phyloP scores from a whole-genome alignment of 257 asterid species.

The Solanum pimpinellifolium region DNA sequence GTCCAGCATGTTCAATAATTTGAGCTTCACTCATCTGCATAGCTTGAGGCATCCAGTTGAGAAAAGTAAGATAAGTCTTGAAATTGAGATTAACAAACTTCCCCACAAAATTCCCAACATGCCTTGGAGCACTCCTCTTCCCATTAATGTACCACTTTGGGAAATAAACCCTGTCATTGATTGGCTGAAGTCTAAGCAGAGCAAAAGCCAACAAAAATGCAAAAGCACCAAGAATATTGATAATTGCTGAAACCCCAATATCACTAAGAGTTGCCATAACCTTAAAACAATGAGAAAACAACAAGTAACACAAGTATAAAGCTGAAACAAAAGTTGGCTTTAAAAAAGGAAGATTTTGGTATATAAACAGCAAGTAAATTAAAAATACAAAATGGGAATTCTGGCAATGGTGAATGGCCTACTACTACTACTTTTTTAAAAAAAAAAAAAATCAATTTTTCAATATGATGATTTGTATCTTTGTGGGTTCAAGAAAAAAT shows the following conservation, averaged over 20 bases:
- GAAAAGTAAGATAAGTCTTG: conserved; percentile 74
- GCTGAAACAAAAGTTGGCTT: conserved; percentile 9
- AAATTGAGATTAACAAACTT: conserved; percentile 66
- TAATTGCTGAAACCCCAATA: conserved; percentile 84
- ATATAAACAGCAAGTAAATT: neutral
- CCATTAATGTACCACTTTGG: conserved; percentile 91
- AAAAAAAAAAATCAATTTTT: neutral
- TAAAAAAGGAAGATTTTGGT: conserved; percentile 2
- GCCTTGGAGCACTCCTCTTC: conserved; percentile 56
- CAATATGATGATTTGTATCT: neutral
- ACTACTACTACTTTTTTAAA: neutral
- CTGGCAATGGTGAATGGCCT: conserved; percentile 1
- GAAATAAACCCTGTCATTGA: conserved; percentile 89
- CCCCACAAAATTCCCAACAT: conserved; percentile 64
- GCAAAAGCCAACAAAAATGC: conserved; percentile 93
- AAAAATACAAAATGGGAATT: neutral
- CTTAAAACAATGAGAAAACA: neutral
- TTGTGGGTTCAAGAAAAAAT: neutral
- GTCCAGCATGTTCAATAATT: conserved; percentile 83
- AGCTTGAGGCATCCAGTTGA: conserved; percentile 99
- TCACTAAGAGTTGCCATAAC: conserved; percentile 80
- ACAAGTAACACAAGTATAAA: neutral
- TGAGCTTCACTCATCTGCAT: conserved; percentile 78
- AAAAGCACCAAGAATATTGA: conserved; percentile 60
- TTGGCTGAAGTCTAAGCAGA: conserved; percentile 79